Base-by-base conservation (phyloP, 352 stramenopile species). In the Aphanomyces stellatus region DNA sequence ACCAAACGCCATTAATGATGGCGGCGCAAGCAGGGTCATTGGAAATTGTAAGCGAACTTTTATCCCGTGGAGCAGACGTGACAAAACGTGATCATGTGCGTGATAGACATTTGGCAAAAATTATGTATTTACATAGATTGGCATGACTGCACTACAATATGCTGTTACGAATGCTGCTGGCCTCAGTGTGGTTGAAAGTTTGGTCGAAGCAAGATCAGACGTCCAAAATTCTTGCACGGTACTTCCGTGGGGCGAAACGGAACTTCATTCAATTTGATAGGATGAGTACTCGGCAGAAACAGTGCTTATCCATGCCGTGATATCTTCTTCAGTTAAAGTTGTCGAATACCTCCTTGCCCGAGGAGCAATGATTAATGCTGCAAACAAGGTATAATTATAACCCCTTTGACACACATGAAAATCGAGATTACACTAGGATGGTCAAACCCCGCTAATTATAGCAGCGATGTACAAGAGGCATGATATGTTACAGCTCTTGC, bases 401-500 rank as follows among this genome's bases (percentile, higher is more conserved):
- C n/a, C n/a, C n/a, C 8, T 5, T 25, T 25, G 13, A 37, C 49
- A 30, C 33, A 37, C 4, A 35, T 30, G 11, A 34, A 57, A 5
- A 51, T 27, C 27, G n/a, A 34, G 49, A 57, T 57, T 3, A 24
- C 25, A 27, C 5, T 57, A 57, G 49, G 49, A 57, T 2, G 49
- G 49, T 34, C 49, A 57, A 33, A 57, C 49, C 19, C 49, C 49
- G 13, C 49, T 57, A 22, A 57, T 57, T 37, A 24, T 35, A 35
- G 49, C 49, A 17, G 13, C 49, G 7, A 57, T 37, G 30, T 24
- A 57, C 49, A 57, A 57, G 11, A 33, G 22, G 7, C 19, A 37
- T 24, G 7, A 57, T 22, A 59, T 67, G 60, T 57, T 51, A 13
- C 17, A 67, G 42, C 41, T 67, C 4, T 30, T 67, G 25, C 33